phyloP scores from a whole-genome alignment of 768 basidiomycete genomes.

The Clitopilus hobsonii region DNA sequence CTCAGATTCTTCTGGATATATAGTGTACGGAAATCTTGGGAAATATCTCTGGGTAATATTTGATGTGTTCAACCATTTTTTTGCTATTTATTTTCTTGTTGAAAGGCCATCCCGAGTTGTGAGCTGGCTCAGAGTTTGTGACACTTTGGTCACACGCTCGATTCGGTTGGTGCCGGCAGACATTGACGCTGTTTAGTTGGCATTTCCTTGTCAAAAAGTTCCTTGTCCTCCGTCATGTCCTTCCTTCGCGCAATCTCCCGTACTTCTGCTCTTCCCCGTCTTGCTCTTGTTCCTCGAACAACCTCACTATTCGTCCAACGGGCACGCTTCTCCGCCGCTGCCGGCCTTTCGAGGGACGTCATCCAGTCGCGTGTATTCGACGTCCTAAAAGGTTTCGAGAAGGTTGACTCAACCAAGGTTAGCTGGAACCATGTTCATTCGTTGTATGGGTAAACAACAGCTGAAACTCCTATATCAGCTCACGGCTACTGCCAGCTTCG shows the following conservation, averaged over 20 bases:
- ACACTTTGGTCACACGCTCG: neutral
- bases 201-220: constrained; percentile 2
- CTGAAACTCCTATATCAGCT: constrained; percentile 11
- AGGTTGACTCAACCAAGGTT: constrained; percentile 76
- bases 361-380: constrained; percentile 77
- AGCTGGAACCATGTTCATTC: constrained; percentile 1
- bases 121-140: neutral
- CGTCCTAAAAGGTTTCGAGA: constrained; percentile 85
- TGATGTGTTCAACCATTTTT: too few species aligned
- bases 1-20: too few species aligned
- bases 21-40: too few species aligned
- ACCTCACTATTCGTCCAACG: constrained; percentile 35
- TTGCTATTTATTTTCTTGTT: neutral
- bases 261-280: constrained; percentile 36
- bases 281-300: constrained; percentile 28
- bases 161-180: neutral
- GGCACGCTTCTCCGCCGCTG: constrained; percentile 61
- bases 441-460: neutral
- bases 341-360: constrained; percentile 58
- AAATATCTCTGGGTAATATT: too few species aligned
- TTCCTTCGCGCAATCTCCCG: constrained; percentile 49
- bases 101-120: neutral
- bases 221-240: constrained; percentile 35
- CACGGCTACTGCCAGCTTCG: constrained; percentile 43
- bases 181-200: constrained; percentile 3